Base-by-base conservation (phyloP, 352 stramenopile species). In the Sclerospora graminicola region DNA sequence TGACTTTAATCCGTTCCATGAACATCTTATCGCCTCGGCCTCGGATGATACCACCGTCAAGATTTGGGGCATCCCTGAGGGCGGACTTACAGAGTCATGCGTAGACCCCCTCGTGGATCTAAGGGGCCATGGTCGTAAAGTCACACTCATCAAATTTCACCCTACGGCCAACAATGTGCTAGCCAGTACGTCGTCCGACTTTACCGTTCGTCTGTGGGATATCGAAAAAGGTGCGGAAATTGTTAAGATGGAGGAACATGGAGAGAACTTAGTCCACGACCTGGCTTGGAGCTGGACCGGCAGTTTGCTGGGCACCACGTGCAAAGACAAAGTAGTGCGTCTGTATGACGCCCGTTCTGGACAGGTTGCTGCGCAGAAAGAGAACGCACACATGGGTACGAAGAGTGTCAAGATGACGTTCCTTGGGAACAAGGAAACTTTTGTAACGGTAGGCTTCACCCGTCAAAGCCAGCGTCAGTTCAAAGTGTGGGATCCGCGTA, bases 1-100 rank as follows among this genome's bases (percentile, higher is more conserved):
- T 66, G 96, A 99, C 59, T 99, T 98, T 69, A 99, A 98, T 70
- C 96, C 97, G 13, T 97, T 97, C 66, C 79, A 97, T 59, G 89
- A 98, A 44, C 79, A 97, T 45, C 80, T 98, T 47, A 72, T 99
- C 34, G 95, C 95, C 5, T 97, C 93, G 36, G 95, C 83, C 15
- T 97, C 80, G 32, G 95, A 99, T 51, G 97, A 99, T 67, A 96
- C 83, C 15, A 98, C 91, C 15, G 89, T 99, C 62, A 99, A 99
- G 64, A 69, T 99, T 16, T 98, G 94, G 94, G 82, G 86, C 24
- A 97, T 98, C 45, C 92, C 92, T 0, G 84, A 97, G 36, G 93
- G 84, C n/a, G 94, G 94, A 6, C 65, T 97, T 11, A 88, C 78
- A 6, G 77, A 96, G 54, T 97, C 90, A 43, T 96, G 98, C 36